phyloP scores from a whole-genome alignment of 257 asterid species.

The Plectranthus barbatus region DNA sequence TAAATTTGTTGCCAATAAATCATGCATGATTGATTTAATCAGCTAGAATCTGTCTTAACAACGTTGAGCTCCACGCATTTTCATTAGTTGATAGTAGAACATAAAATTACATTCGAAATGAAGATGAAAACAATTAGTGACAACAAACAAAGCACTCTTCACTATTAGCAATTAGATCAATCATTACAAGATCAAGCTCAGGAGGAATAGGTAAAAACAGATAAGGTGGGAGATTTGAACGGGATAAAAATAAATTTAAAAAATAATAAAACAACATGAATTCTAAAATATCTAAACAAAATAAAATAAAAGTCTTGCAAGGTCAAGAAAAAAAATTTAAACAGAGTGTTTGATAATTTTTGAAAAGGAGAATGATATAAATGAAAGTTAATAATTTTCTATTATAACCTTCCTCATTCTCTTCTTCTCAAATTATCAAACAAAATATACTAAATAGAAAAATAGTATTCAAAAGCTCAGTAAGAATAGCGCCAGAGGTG shows the following conservation, averaged over 20 bases:
- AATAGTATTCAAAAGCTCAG: slow-evolving; percentile 21
- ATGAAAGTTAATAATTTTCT: too few species aligned
- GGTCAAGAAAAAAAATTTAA: slow-evolving; percentile 36
- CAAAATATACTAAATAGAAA: neutral
- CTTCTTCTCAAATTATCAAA: neutral
- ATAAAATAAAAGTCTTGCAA: slow-evolving; percentile 29
- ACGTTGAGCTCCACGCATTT: too few species aligned
- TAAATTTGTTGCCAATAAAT: too few species aligned
- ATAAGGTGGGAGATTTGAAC: slow-evolving; percentile 21
- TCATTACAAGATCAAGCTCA: slow-evolving; percentile 30
- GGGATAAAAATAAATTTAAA: neutral
- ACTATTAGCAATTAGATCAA: neutral
- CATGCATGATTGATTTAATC: too few species aligned
- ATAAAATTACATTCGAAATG: too few species aligned
- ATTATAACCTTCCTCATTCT: neutral
- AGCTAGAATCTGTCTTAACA: too few species aligned
- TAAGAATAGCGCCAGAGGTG: slow-evolving; percentile 15
- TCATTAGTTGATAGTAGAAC: too few species aligned
- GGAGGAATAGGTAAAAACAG: slow-evolving; percentile 23
- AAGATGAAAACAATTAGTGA: too few species aligned
- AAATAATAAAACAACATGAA: neutral
- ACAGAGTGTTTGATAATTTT: too few species aligned
- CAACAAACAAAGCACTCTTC: neutral
- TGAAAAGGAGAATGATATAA: too few species aligned
- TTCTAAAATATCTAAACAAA: neutral